Evolutionary conservation across 2,329 filamentous ascomycete genomes (phyloP).

Genomic region (Gaeumannomyces sp.): DNA sequence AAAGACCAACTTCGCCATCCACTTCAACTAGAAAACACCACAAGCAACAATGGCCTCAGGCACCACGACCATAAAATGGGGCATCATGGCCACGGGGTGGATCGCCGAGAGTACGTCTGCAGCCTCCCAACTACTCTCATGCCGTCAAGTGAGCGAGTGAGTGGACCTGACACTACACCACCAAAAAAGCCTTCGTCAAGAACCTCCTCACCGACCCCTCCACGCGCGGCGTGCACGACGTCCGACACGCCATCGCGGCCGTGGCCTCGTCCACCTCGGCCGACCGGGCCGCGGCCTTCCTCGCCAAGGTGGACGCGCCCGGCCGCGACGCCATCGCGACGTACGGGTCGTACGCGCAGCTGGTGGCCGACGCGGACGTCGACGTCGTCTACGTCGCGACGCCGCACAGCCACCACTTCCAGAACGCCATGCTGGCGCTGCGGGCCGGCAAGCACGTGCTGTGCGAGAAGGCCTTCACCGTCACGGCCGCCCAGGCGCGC

Average conservation of each 20-base stretch:
- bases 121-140: too few species aligned
- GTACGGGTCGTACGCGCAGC: slow-evolving; percentile 76
- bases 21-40: neutral
- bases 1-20: neutral
- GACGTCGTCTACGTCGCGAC: slow-evolving; percentile 88
- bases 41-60: slow-evolving; percentile 12
- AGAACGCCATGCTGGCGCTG: slow-evolving; percentile 80
- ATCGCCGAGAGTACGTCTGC: slow-evolving; percentile 47
- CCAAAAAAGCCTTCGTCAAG: slow-evolving; percentile 55
- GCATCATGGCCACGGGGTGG: slow-evolving; percentile 54
- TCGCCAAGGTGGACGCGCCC: slow-evolving; percentile 64
- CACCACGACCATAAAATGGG: slow-evolving; percentile 49
- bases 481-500: slow-evolving; percentile 70
- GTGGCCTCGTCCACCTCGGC: slow-evolving; percentile 73
- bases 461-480: slow-evolving; percentile 86
- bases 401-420: slow-evolving; percentile 88
- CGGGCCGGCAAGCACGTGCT: slow-evolving; percentile 81
- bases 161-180: neutral
- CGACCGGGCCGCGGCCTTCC: slow-evolving; percentile 64
- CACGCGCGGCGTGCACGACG: slow-evolving; percentile 61
- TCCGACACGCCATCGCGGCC: slow-evolving; percentile 71
- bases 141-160: too few species aligned
- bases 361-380: slow-evolving; percentile 71
- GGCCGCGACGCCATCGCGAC: slow-evolving; percentile 50
- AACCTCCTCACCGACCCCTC: slow-evolving; percentile 72